Percentiles rank a stretch among this genome's conserved stretches.
These are phyloP conservation scores for Arabidopsis hybrid DNA, from an alignment of 441 rosid species.

Conservation along the genomic window DNA sequence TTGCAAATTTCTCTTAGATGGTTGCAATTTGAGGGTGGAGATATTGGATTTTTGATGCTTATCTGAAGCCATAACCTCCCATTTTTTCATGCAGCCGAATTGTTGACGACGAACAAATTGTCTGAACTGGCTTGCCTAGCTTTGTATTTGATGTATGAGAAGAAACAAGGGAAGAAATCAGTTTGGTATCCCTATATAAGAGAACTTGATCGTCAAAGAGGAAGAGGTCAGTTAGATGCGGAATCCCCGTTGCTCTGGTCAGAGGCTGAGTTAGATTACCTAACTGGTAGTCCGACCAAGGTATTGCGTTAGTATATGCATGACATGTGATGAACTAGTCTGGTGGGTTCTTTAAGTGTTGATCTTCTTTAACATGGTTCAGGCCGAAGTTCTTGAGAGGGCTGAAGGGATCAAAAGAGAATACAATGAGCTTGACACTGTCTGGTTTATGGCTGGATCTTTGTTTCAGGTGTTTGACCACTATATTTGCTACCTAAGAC, in stretches of 20 bases:
- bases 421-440: constrained; percentile 89
- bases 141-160: constrained; percentile 95
- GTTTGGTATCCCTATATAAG: constrained; percentile 94
- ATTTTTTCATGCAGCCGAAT: constrained; percentile 65
- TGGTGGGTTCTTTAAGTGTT: constrained; percentile 21
- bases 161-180: constrained; percentile 93
- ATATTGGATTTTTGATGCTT: neutral
- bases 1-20: neutral
- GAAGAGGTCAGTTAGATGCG: constrained; percentile 90
- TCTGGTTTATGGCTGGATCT: constrained; percentile 99
- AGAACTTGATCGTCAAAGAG: constrained; percentile 99
- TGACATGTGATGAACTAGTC: constrained; percentile 23
- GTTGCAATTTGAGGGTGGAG: constrained; percentile 11
- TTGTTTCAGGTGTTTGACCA: constrained; percentile 74
- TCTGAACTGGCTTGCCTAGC: constrained; percentile 97
- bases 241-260: constrained; percentile 98
- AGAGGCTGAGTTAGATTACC: constrained; percentile 78
- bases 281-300: constrained; percentile 94
- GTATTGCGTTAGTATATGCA: constrained; percentile 48
- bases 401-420: constrained; percentile 88
- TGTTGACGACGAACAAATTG: constrained; percentile 84
- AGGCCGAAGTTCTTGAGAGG: constrained; percentile 90
- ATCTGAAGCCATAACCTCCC: constrained; percentile 4
- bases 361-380: constrained; percentile 44
- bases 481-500: constrained; percentile 11